Percentiles rank a stretch among this genome's conserved stretches.
phyloP scores from a whole-genome alignment of 441 rosid species.

The Erodium texanum region DNA sequence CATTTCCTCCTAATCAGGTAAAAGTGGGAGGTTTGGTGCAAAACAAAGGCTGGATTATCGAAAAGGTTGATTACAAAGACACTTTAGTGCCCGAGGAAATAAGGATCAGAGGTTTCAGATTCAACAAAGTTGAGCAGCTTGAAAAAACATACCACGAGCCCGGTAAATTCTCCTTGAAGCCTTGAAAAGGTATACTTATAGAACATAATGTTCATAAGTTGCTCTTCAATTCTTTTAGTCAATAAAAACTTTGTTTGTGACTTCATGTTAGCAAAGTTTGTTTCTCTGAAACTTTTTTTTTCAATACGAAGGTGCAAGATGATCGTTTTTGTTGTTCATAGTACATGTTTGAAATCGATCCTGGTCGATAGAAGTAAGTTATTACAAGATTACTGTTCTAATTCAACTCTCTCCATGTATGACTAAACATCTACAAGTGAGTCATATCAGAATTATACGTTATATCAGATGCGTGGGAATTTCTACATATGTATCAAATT shows the following conservation, averaged over 20 bases:
- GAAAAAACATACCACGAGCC: constrained; percentile 46
- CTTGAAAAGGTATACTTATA: too few species aligned
- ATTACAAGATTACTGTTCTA: too few species aligned
- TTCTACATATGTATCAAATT: too few species aligned
- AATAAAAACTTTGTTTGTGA: too few species aligned
- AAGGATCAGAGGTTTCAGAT: constrained; percentile 67
- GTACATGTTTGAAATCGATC: too few species aligned
- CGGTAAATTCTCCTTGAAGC: constrained; percentile 39
- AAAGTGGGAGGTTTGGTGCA: constrained; percentile 52
- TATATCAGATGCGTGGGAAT: too few species aligned
- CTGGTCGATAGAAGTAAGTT: too few species aligned
- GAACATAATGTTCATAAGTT: not conserved
- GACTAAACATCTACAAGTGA: too few species aligned
- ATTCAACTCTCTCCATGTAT: too few species aligned
- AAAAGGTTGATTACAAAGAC: constrained; percentile 62
- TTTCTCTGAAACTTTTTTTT: not conserved
- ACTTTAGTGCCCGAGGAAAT: constrained; percentile 58
- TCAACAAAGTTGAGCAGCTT: constrained; percentile 58
- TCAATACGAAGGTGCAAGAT: not conserved
- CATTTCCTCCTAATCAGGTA: constrained; percentile 32
- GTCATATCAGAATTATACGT: too few species aligned
- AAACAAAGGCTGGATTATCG: constrained; percentile 75
- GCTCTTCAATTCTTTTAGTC: not conserved
- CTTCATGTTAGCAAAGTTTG: too few species aligned
- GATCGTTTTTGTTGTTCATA: too few species aligned